These are phyloP conservation scores for Syzygium oleosum DNA, from an alignment of 345 rosid species.

Conservation along the genomic window DNA sequence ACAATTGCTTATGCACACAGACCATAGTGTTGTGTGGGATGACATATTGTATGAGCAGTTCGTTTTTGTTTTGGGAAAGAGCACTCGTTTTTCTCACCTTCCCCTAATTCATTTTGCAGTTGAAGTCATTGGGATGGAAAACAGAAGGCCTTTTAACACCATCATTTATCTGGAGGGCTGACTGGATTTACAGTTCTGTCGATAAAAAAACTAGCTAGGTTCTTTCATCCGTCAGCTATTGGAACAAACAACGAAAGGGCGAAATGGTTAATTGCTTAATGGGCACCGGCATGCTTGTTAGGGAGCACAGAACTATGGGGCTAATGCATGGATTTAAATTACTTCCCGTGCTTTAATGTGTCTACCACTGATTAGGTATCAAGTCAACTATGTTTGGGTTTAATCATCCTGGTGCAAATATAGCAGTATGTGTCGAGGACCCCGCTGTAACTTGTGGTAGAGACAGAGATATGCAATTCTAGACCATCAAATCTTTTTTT, in stretches of 20 bases:
- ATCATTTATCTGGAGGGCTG: constrained; percentile 71
- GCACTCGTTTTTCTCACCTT: neutral
- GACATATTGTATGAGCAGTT: neutral
- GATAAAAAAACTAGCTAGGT: constrained; percentile 50
- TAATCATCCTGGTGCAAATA: neutral
- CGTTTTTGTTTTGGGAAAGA: neutral
- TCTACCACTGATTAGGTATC: neutral
- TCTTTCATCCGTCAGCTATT: neutral
- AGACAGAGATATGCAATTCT: neutral
- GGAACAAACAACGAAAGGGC: neutral
- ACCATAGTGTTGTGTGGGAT: neutral
- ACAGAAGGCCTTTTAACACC: constrained; percentile 77
- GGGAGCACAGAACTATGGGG: neutral
- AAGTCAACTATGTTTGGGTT: neutral
- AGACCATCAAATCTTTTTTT: neutral
- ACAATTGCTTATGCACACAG: neutral
- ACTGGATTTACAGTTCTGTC: constrained; percentile 35
- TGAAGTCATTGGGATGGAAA: constrained; percentile 72
- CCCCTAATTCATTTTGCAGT: constrained; percentile 29
- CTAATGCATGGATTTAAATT: neutral
- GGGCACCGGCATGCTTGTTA: neutral
- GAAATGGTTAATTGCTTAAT: neutral
- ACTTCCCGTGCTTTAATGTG: neutral
- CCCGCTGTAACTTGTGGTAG: neutral
- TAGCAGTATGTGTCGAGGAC: neutral